Evolutionary conservation across 2,329 filamentous ascomycete species (phyloP).

Genomic region (Myriosclerotinia duriaeana): DNA sequence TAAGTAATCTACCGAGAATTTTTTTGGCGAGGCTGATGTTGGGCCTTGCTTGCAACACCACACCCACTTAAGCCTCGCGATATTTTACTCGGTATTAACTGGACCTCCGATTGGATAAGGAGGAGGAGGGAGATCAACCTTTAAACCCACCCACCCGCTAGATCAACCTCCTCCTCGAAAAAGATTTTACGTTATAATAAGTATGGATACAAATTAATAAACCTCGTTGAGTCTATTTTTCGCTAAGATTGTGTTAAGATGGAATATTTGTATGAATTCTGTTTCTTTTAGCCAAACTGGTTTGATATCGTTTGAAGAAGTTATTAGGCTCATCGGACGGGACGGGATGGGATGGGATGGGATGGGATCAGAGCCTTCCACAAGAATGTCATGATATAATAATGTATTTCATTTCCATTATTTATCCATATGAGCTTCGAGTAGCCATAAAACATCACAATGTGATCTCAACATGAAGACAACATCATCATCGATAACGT

Average conservation of each 20-base stretch:
- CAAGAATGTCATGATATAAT: neutral
- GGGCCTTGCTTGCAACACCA: constrained; percentile 21
- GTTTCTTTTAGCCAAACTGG: neutral
- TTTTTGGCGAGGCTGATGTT: constrained; percentile 22
- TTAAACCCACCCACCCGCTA: too few relatives aligned
- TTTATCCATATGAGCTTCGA: neutral
- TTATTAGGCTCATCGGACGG: neutral
- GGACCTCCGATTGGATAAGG: too few relatives aligned
- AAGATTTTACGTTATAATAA: too few relatives aligned
- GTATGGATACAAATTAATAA: too few relatives aligned
- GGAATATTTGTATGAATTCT: neutral
- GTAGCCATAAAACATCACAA: neutral
- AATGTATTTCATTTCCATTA: neutral
- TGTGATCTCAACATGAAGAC: neutral
- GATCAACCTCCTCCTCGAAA: too few relatives aligned
- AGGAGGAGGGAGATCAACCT: too few relatives aligned
- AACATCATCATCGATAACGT: neutral
- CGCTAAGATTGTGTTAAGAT: too few relatives aligned
- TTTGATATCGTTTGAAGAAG: neutral
- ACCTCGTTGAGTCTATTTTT: too few relatives aligned
- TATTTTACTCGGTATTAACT: neutral
- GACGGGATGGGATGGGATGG: neutral
- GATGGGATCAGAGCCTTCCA: too few relatives aligned
- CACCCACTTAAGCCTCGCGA: neutral
- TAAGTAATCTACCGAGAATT: constrained; percentile 11